Evolutionary conservation across 179 eudicot genomes (phyloP), one percentile per base, ranked within the genome.

Genomic region (Silene vulgaris): DNA sequence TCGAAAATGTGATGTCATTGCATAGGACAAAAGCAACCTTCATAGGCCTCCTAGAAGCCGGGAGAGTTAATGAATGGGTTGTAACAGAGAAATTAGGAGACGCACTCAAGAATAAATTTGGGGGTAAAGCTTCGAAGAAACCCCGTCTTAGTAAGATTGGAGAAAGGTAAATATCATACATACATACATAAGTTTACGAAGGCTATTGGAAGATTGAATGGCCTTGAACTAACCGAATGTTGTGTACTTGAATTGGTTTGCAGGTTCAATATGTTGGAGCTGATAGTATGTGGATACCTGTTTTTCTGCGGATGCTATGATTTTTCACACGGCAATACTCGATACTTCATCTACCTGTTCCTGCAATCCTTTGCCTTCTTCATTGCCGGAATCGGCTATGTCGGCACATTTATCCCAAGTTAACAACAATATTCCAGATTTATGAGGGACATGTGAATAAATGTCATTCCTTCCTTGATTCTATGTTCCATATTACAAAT

Each of bases 1-100:
- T 90, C 29, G 97, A 91, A 82, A 91, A 91, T 59, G 97, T 91
- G 2, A 91, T 91, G 97, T 87, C 97, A 7, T 57, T 91, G 70
- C 97, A 91, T 56, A 82, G 97, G 40, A 88, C 95, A 0, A 90
- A 91, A 72, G 97, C 93, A 9, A 91, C 97, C 2, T 80, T 91
- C 71, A 90, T 91, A 11, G 97, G 97, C 3, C 82, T 91, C 68
- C 64, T 91, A 4, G 97, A 89, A 68, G 81, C 85, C 0, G 87
- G 89, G 5, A 79, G 91, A 48, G 97, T 85, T 21, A 91, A 91
- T 40, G 91, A 91, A 75, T 91, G 97, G 97, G 84, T 90, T 21
- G 97, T 91, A 26, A 91, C 97, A 0, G 93, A 91, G 72, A 91
- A 91, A 78, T 43, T 91, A 2, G 97, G 97, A 40, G 91, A 90